Evolutionary conservation across 2,329 filamentous ascomycete genomes (phyloP), one percentile per base, ranked within the genome.

Genomic region (Claviceps sp.): DNA sequence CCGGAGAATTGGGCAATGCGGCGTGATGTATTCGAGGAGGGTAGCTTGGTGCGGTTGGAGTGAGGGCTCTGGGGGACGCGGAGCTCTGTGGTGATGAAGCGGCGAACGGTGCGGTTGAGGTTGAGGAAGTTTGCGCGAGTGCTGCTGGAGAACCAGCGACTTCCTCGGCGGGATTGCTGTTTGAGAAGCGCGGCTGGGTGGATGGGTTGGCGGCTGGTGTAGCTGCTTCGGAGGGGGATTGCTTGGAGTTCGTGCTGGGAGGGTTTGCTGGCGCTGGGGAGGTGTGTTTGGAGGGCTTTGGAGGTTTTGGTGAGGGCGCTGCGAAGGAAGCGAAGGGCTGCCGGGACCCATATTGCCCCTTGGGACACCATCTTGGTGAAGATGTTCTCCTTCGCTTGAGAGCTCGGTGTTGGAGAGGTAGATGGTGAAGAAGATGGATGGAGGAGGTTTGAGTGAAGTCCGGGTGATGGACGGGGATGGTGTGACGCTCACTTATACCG

Each of bases 1-100:
- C 82, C 82, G 16, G 87, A 82, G 54, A 86, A 77, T 55, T 82
- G 78, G 37, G 73, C 75, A 52, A 81, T 68, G 44, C 71, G 72
- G 44, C 72, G 73, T 16, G 75, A 72, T 14, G 71, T 76, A 55
- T 67, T 70, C 17, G 76, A 77, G 24, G 66, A 65, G 8, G 76
- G 70, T 56, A 77, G 71, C 59, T 72, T 73, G 56, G 68, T 69
- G 56, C 75, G 73, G 63, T 75, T 72, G 61, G 74, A 62, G 38
- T 70, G 69, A 53, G 59, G 54, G 30, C 63, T 56, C 34, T 64
- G 54, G 60, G 48, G 4, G 8, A 16, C 60, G 22, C 51, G 51
- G 30, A 34, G 30, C 50, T 65, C 67, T 53, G 69, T 71, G 64
- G 68, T 76, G 56, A 80, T 66, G 61, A 77, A 78, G 56, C 76